A percentile compares a stretch with the other conserved stretches of the same genome.
These are phyloP conservation scores for Boletus eberwhitei DNA, from an alignment of 768 basidiomycete species.

Conservation along the genomic window DNA sequence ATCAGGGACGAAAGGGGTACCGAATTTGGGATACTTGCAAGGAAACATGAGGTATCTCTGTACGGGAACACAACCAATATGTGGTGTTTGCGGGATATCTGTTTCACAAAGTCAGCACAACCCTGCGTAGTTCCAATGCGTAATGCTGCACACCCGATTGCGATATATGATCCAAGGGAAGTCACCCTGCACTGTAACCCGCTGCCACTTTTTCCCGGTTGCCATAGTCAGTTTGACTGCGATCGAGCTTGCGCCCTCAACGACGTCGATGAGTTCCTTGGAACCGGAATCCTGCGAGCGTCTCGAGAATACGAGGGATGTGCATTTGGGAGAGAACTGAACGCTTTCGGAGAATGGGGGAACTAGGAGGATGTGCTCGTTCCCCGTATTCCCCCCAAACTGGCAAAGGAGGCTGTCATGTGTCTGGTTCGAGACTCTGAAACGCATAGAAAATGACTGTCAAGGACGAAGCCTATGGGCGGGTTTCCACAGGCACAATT, in stretches of 20 bases:
- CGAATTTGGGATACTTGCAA: slow-evolving; percentile 61
- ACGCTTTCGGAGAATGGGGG: slow-evolving; percentile 23
- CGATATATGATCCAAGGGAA: slow-evolving; percentile 61
- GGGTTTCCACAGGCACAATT: background rate
- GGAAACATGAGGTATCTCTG: slow-evolving; percentile 55
- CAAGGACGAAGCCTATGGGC: too few species aligned
- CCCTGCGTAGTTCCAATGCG: background rate
- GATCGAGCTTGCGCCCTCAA: slow-evolving; percentile 10
- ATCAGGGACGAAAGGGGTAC: slow-evolving; percentile 68
- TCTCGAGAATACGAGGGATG: slow-evolving; percentile 16
- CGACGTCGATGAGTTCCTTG: slow-evolving; percentile 15
- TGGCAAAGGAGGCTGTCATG: slow-evolving; percentile 23
- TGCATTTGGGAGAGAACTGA: slow-evolving; percentile 18
- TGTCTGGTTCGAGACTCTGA: slow-evolving; percentile 40
- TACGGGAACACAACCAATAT: slow-evolving; percentile 56
- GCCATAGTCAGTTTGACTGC: slow-evolving; percentile 21
- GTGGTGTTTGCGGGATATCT: slow-evolving; percentile 46
- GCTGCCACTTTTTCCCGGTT: slow-evolving; percentile 43
- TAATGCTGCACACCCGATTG: slow-evolving; percentile 41
- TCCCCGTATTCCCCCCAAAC: background rate
- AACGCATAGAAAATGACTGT: slow-evolving; percentile 11
- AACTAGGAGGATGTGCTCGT: slow-evolving; percentile 14
- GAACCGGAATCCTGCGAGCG: slow-evolving; percentile 13
- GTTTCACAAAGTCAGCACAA: slow-evolving; percentile 7
- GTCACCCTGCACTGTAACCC: slow-evolving; percentile 37